Percentiles rank a stretch among this genome's conserved stretches.
phyloP scores from a whole-genome alignment of 2,329 filamentous ascomycete genomes.

The Ophiostoma sp. region DNA sequence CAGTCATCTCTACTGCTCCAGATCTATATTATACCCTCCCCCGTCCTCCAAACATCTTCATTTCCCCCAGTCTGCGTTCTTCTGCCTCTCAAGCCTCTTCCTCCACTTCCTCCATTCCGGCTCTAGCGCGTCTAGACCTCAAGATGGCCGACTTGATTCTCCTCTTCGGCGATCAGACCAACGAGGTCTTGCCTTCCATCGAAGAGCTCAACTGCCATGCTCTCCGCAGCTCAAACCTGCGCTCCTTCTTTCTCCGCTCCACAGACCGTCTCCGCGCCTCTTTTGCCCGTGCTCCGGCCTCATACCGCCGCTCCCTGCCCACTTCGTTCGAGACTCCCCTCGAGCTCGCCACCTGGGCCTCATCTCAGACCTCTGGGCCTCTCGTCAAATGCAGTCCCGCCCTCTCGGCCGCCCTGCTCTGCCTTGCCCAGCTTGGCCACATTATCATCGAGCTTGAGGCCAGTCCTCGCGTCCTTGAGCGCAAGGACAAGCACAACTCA shows the following conservation, averaged over 20 bases:
- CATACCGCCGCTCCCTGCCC: constrained; percentile 19
- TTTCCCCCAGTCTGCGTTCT: background rate
- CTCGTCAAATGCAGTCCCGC: constrained; percentile 18
- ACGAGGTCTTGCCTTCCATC: constrained; percentile 54
- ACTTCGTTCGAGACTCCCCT: constrained; percentile 19
- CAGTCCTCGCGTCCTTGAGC: constrained; percentile 45
- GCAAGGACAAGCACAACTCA: constrained; percentile 51
- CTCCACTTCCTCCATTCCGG: background rate
- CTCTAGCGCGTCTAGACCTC: background rate
- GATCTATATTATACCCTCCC: background rate
- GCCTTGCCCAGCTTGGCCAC: constrained; percentile 60
- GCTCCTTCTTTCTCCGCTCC: constrained; percentile 8
- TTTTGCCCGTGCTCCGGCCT: constrained; percentile 16
- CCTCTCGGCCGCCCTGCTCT: constrained; percentile 46
- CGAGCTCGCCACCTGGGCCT: constrained; percentile 19
- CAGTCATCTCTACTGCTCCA: background rate
- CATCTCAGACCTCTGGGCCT: background rate
- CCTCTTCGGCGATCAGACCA: constrained; percentile 60
- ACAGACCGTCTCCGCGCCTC: constrained; percentile 18
- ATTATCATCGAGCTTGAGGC: constrained; percentile 45
- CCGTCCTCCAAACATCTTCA: background rate
- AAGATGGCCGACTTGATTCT: constrained; percentile 46
- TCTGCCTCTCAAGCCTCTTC: background rate
- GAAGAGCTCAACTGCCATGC: constrained; percentile 54
- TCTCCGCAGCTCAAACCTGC: constrained; percentile 48